Conservation (phyloP, 805 yeast species). For the Lipomyces oligophaga region DNA sequence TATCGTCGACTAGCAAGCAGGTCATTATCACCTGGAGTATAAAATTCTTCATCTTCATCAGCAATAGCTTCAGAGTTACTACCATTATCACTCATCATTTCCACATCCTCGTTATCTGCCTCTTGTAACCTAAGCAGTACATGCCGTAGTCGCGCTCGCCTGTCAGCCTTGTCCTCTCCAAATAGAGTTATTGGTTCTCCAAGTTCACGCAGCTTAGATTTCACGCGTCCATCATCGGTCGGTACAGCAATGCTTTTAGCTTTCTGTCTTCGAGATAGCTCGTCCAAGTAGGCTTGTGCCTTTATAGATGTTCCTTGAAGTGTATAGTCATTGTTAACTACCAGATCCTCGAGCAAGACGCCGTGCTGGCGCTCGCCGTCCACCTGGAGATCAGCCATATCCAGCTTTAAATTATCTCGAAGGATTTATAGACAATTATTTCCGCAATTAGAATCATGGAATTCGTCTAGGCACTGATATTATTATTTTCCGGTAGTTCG, state of each 20-base stretch:
- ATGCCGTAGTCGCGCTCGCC: conserved; percentile 57
- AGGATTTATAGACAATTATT: too few species aligned
- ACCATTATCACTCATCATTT: conserved; percentile 29
- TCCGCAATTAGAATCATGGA: too few species aligned
- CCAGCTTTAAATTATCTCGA: too few species aligned
- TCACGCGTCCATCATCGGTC: conserved; percentile 63
- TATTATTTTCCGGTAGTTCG: too few species aligned
- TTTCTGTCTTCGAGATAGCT: conserved; percentile 15
- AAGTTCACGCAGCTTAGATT: conserved; percentile 44
- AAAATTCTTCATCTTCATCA: conserved; percentile 73
- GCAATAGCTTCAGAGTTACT: conserved; percentile 41
- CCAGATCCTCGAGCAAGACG: conserved; percentile 21
- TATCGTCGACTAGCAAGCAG: conserved; percentile 50
- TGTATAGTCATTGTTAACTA: conserved; percentile 15
- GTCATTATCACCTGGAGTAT: conserved; percentile 67
- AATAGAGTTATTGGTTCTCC: conserved; percentile 55
- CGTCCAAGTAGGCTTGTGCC: conserved; percentile 24
- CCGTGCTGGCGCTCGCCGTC: too few species aligned
- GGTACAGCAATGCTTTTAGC: conserved; percentile 45
- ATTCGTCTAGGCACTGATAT: too few species aligned
- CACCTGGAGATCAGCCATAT: too few species aligned
- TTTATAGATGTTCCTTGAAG: conserved; percentile 14
- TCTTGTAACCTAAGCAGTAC: conserved; percentile 40
- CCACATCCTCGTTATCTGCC: conserved; percentile 28
- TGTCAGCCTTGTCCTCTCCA: conserved; percentile 57